These are phyloP conservation scores for Phytophthora macrochlamydospora DNA, from an alignment of 352 stramenopile genomes.

Conservation along the genomic window DNA sequence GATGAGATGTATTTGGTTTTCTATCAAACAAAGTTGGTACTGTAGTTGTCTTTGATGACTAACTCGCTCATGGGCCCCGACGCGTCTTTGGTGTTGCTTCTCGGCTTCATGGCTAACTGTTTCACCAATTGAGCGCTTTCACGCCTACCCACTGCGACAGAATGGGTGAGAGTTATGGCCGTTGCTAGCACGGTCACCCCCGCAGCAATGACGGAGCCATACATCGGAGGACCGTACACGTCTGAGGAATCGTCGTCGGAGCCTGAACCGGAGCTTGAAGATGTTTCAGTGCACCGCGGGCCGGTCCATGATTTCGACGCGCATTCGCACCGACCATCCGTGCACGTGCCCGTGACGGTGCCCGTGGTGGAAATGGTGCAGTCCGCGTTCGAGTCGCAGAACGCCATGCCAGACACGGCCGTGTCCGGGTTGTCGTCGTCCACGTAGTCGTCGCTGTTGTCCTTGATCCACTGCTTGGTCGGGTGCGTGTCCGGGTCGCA, in stretches of 20 bases:
- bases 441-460: constrained; percentile 20
- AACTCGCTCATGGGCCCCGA: constrained; percentile 21
- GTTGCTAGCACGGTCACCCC: constrained; percentile 33
- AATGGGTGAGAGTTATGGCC: constrained; percentile 22
- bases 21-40: constrained; percentile 33
- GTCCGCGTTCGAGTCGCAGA: constrained; percentile 22
- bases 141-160: constrained; percentile 13
- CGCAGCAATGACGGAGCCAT: constrained; percentile 22
- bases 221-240: constrained; percentile 22
- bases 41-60: constrained; percentile 27
- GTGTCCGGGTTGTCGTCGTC: constrained; percentile 19
- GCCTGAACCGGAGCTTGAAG: constrained; percentile 7
- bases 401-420: constrained; percentile 12
- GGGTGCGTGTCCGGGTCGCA: constrained; percentile 33
- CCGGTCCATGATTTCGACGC: constrained; percentile 19
- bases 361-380: constrained; percentile 23
- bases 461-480: constrained; percentile 62
- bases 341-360: constrained; percentile 21
- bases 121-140: constrained; percentile 7
- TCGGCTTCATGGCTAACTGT: constrained; percentile 8
- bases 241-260: constrained; percentile 5
- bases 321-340: constrained; percentile 24
- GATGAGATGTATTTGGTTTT: background rate
- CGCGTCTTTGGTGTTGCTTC: constrained; percentile 4
- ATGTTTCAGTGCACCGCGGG: constrained; percentile 17